Evolutionary conservation across 352 stramenopile genomes (phyloP).

Genomic region (Phytophthora tubulina): DNA sequence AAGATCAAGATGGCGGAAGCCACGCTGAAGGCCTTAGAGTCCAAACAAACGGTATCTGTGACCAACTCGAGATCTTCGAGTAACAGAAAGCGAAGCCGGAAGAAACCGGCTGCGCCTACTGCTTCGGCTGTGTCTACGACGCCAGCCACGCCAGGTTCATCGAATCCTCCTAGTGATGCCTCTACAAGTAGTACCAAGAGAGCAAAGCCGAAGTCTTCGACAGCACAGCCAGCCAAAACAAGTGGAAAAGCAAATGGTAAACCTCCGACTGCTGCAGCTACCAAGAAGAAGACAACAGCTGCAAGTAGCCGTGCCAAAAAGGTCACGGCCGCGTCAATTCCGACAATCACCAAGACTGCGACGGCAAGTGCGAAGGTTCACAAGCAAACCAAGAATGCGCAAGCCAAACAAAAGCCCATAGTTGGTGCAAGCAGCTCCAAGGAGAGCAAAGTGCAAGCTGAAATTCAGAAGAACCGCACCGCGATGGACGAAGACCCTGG

Average conservation of each 20-base stretch:
- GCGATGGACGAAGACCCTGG: conserved; percentile 44
- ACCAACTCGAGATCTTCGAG: conserved; percentile 17
- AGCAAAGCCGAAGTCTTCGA: conserved; percentile 23
- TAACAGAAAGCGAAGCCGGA: conserved; percentile 42
- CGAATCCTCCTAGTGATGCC: conserved; percentile 15
- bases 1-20: conserved; percentile 49
- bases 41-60: conserved; percentile 18
- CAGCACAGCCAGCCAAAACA: conserved; percentile 16
- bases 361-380: conserved; percentile 8
- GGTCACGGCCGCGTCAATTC: background rate
- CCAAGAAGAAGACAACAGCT: conserved; percentile 27
- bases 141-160: conserved; percentile 20
- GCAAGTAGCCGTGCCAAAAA: conserved; percentile 27
- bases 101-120: conserved; percentile 36
- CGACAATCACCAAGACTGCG: conserved; percentile 7
- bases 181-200: conserved; percentile 15
- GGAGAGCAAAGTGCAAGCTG: conserved; percentile 21
- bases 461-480: conserved; percentile 38
- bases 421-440: conserved; percentile 21
- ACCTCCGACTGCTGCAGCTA: background rate
- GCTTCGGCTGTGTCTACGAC: conserved; percentile 5
- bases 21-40: conserved; percentile 38
- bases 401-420: conserved; percentile 21
- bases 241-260: conserved; percentile 29
- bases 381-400: conserved; percentile 15